Conservation (phyloP, 73 alveolate genomes). For the Paraurostyla sp. region DNA sequence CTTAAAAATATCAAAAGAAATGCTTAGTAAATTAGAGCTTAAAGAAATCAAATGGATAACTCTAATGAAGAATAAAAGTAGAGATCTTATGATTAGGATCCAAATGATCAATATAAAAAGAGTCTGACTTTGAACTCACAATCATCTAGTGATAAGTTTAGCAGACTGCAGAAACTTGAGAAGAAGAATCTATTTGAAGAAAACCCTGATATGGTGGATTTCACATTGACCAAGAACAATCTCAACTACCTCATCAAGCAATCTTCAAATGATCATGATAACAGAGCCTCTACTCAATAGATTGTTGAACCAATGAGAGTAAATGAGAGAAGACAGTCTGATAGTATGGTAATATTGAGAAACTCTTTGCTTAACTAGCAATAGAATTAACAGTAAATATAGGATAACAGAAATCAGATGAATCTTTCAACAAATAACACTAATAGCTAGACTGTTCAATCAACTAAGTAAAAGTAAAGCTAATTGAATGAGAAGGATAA, state of each 20-base stretch:
- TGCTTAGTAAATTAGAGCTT: background rate
- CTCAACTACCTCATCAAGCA: background rate
- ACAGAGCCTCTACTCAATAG: background rate
- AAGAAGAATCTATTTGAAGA: background rate
- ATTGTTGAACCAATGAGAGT: background rate
- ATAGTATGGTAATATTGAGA: background rate
- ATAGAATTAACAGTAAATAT: background rate
- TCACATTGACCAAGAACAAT: background rate
- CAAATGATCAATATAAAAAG: background rate
- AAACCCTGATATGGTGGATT: background rate
- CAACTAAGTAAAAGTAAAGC: background rate
- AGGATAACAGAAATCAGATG: background rate
- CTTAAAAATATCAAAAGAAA: background rate
- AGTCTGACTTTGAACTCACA: background rate
- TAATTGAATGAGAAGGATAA: background rate
- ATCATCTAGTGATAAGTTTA: conserved; percentile 6
- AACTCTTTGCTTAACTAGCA: background rate
- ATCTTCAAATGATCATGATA: background rate
- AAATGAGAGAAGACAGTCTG: background rate
- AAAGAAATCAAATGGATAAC: background rate
- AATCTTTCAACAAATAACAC: background rate
- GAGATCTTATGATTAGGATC: background rate
- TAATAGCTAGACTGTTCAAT: background rate
- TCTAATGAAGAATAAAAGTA: background rate
- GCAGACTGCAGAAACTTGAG: background rate